Evolutionary conservation across 441 rosid species (phyloP).

Genomic region (Arabidopsis hybrid): DNA sequence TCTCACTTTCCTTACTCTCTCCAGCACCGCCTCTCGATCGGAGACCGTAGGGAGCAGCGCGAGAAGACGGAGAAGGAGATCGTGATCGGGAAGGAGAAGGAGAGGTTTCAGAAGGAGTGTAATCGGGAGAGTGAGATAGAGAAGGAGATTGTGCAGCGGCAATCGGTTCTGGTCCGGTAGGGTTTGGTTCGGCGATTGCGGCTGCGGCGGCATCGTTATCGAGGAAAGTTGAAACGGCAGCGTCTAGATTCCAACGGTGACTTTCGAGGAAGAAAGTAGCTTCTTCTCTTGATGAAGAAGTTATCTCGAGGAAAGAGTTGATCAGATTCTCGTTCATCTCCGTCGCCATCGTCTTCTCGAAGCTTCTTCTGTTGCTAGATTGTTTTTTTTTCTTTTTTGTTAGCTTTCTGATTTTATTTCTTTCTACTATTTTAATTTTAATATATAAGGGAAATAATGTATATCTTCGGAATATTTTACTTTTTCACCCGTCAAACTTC

Average conservation of each 20-base stretch:
- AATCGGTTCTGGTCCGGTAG: constrained; percentile 26
- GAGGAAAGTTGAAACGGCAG: constrained; percentile 88
- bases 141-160: constrained; percentile 47
- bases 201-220: constrained; percentile 53
- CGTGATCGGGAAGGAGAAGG: constrained; percentile 68
- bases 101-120: constrained; percentile 54
- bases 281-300: constrained; percentile 78
- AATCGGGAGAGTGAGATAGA: constrained; percentile 51
- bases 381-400: not conserved
- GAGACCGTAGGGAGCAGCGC: constrained; percentile 60
- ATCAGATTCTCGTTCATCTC: constrained; percentile 52
- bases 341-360: constrained; percentile 35
- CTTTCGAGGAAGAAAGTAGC: constrained; percentile 84
- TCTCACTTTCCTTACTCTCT: constrained; percentile 40
- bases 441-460: not conserved
- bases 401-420: constrained; percentile 1
- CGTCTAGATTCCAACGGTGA: constrained; percentile 87
- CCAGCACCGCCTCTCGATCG: constrained; percentile 53
- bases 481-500: not conserved
- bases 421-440: not conserved
- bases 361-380: constrained; percentile 43
- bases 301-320: constrained; percentile 77
- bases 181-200: constrained; percentile 32
- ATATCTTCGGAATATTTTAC: constrained; percentile 10
- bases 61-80: constrained; percentile 62